Conservation (phyloP, 768 basidiomycete genomes). For the Leccinum uliginosum region DNA sequence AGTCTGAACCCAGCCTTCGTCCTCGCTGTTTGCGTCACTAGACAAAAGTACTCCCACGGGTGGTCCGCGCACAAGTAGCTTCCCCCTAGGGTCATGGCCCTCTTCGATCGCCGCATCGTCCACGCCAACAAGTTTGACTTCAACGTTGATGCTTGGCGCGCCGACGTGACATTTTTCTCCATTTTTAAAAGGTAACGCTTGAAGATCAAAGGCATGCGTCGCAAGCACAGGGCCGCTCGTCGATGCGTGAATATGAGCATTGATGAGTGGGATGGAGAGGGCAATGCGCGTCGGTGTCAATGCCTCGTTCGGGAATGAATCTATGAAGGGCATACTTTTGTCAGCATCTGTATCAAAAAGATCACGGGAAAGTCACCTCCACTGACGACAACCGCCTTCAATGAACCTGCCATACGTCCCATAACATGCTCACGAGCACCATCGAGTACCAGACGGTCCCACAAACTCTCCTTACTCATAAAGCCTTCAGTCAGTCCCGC, state of each 20-base stretch:
- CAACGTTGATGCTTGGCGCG: conserved; percentile 81
- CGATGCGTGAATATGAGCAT: conserved; percentile 54
- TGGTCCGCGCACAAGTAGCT: conserved; percentile 65
- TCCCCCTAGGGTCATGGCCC: conserved; percentile 63
- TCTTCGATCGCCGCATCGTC: conserved; percentile 61
- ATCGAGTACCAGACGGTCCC: conserved; percentile 79
- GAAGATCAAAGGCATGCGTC: conserved; percentile 81
- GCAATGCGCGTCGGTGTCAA: conserved; percentile 67
- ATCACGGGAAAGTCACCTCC: conserved; percentile 48
- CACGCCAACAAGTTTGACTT: conserved; percentile 71
- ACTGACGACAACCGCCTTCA: conserved; percentile 68
- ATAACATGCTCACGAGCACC: conserved; percentile 56
- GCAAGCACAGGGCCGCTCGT: conserved; percentile 78
- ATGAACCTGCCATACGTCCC: conserved; percentile 54
- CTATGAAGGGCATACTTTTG: conserved; percentile 30
- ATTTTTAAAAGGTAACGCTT: conserved; percentile 51
- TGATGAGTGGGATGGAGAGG: conserved; percentile 73
- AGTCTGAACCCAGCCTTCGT: conserved; percentile 41
- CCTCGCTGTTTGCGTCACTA: conserved; percentile 27
- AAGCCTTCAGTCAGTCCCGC: conserved; percentile 68
- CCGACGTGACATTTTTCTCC: conserved; percentile 51
- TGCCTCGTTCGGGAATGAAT: conserved; percentile 42
- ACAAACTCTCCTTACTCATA: conserved; percentile 72
- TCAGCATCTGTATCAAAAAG: neutral
- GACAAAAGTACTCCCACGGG: conserved; percentile 53